phyloP scores from a whole-genome alignment of 73 alveolate species.

The Paramecium primaurelia region DNA sequence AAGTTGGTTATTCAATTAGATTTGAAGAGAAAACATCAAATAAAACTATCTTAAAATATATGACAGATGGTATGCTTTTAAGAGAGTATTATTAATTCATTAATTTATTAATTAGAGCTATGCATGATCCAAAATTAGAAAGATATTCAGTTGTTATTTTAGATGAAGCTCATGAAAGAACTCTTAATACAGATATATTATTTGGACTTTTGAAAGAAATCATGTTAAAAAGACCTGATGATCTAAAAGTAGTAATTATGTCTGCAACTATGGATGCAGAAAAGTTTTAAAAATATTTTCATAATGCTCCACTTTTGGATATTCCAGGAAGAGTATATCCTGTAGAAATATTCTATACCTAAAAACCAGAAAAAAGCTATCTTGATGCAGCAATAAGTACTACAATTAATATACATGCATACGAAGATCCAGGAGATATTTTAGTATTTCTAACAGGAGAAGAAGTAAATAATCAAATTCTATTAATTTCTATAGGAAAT shows the following conservation, averaged over 20 bases:
- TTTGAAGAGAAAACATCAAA: constrained; percentile 96
- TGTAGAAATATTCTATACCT: constrained; percentile 97
- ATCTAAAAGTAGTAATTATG: constrained; percentile 93
- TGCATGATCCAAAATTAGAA: constrained; percentile 82
- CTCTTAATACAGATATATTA: constrained; percentile 97
- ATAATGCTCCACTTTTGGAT: constrained; percentile 95
- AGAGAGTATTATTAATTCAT: constrained; percentile 54
- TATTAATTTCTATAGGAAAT: constrained; percentile 77
- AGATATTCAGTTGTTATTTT: constrained; percentile 92
- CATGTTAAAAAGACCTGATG: constrained; percentile 87
- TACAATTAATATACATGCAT: constrained; percentile 91
- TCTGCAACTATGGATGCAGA: constrained; percentile 99
- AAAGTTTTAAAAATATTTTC: constrained; percentile 95
- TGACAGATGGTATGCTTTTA: constrained; percentile 96
- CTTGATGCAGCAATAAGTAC: constrained; percentile 96
- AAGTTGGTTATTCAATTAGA: constrained; percentile 99
- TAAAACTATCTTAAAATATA: constrained; percentile 91
- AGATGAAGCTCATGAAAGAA: constrained; percentile 99
- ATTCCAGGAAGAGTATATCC: constrained; percentile 99
- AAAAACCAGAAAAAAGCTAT: constrained; percentile 96
- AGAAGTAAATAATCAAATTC: constrained; percentile 60
- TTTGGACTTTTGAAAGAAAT: constrained; percentile 98
- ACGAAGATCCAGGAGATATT: constrained; percentile 98
- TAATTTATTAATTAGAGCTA: constrained; percentile 65
- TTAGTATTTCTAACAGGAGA: constrained; percentile 98